Percentiles rank a stretch among this genome's conserved stretches.
Evolutionary conservation across 176 grass and related monocot genomes (phyloP).

Genomic region (Phoenix dactylifera): DNA sequence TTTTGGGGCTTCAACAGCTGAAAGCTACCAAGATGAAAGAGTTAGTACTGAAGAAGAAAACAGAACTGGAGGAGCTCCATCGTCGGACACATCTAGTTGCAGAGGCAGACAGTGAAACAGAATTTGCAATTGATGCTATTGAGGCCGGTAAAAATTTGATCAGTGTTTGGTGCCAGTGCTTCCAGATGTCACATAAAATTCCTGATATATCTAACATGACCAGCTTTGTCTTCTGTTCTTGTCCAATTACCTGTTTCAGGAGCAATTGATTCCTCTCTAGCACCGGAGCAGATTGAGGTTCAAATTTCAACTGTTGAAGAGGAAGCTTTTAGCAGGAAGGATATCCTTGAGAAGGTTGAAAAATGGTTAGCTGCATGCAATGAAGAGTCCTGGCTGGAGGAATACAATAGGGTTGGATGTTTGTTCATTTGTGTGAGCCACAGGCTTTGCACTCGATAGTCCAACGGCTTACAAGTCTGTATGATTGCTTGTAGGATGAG

Average conservation of each 20-base stretch:
- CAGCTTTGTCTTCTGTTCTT: too few species aligned
- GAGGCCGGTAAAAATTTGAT: constrained; percentile 47
- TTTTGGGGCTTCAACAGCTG: constrained; percentile 68
- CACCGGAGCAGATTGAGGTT: constrained; percentile 57
- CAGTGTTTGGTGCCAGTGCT: too few species aligned
- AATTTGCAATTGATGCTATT: constrained; percentile 65
- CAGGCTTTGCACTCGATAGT: neutral
- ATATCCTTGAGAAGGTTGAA: constrained; percentile 68
- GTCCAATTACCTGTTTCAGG: constrained; percentile 31
- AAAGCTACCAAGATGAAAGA: constrained; percentile 89
- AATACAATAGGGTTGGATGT: constrained; percentile 75
- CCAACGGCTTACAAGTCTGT: constrained; percentile 3
- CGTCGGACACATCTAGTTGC: constrained; percentile 47
- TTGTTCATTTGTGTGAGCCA: neutral
- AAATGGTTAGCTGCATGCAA: constrained; percentile 60
- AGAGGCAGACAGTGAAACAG: constrained; percentile 44
- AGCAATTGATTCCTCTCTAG: constrained; percentile 50
- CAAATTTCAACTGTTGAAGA: constrained; percentile 56
- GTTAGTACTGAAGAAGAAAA: constrained; percentile 77
- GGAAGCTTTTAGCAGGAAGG: constrained; percentile 66
- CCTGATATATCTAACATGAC: too few species aligned
- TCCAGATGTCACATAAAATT: too few species aligned
- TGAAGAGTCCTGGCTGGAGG: constrained; percentile 89
- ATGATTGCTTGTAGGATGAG: constrained; percentile 43
- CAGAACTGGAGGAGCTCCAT: constrained; percentile 62